Conservation (phyloP, 306 rosid species). For the Dicorynia guianensis region DNA sequence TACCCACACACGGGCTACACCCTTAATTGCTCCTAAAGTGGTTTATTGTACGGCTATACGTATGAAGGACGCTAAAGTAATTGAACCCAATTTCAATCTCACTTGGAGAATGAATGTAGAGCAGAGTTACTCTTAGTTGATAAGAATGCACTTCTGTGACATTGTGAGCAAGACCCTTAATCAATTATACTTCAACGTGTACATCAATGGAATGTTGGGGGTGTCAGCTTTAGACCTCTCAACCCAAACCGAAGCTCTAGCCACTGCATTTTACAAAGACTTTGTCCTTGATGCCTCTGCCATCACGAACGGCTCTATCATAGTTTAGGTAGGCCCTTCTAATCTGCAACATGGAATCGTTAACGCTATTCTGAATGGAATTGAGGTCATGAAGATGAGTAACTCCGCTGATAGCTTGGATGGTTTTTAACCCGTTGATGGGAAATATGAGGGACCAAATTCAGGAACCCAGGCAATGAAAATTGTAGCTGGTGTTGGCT, state of each 20-base stretch:
- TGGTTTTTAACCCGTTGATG: conserved; percentile 58
- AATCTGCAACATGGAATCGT: conserved; percentile 42
- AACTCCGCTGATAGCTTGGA: conserved; percentile 67
- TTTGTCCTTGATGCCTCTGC: conserved; percentile 53
- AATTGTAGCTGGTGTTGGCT: conserved; percentile 54
- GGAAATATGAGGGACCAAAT: conserved; percentile 55
- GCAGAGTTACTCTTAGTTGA: conserved; percentile 61
- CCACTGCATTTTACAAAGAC: conserved; percentile 68
- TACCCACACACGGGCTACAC: conserved; percentile 48
- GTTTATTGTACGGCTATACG: conserved; percentile 63
- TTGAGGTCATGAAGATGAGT: conserved; percentile 84
- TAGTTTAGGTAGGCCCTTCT: conserved; percentile 67
- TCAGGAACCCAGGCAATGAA: conserved; percentile 26
- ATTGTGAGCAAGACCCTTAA: conserved; percentile 64
- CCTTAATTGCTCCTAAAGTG: conserved; percentile 66
- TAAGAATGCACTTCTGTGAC: conserved; percentile 89
- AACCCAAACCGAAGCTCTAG: conserved; percentile 58
- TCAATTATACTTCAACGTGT: conserved; percentile 64
- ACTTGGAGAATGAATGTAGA: conserved; percentile 76
- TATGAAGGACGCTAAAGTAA: conserved; percentile 53
- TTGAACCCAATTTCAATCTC: conserved; percentile 62
- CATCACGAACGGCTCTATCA: conserved; percentile 55
- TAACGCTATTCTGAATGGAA: conserved; percentile 77
- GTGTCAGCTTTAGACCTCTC: conserved; percentile 67
- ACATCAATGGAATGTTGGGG: conserved; percentile 63